Base-by-base conservation (phyloP, 202 grass and related monocot genomes). In the Miscanthus sacchariflorus region DNA sequence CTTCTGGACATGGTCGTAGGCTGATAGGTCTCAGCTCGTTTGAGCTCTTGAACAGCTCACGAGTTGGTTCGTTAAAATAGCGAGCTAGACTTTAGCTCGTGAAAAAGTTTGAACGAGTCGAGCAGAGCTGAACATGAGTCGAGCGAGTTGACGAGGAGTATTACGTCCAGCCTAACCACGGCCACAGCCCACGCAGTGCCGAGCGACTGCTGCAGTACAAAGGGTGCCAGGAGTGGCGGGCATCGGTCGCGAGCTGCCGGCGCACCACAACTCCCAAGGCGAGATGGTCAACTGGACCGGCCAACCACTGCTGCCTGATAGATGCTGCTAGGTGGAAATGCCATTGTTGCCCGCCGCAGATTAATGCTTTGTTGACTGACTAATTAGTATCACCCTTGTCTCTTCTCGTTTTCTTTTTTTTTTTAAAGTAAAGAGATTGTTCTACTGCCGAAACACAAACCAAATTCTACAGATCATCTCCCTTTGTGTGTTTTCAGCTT, bases 201-300 rank as follows among this genome's bases (percentile, higher is more conserved):
- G 44, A 79, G 59, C 58, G 65, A 81, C 33, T n/a, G 24, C 24
- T 89, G 56, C 67, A 44, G 58, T 45, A 30, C 28, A 39, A 27
- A 64, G 89, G 25, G 75, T 67, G 39, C 63, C 82, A 79, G 49
- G 72, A 64, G 50, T 67, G 86, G 64, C 81, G 77, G 82, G 77
- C 70, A 69, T 70, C 81, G 24, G 71, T 24, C 76, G 63, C 71
- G 23, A 54, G 42, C 71, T 54, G 86, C 82, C 82, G 86, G 82
- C 77, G 81, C 81, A 81, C 70, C 72, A 50, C 81, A 52, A 54
- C 40, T 67, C 80, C 74, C 33, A n/a, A 14, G 61, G 48, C 81
- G 9, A 38, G 54, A 66, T 72, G 82, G 90, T 89, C 90, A 91
- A 89, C 83, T 30, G 14, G 78, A 59, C 66, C 87, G 78, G 66